Base-by-base conservation (phyloP, 352 stramenopile genomes). In the Phytophthora uliginosa region DNA sequence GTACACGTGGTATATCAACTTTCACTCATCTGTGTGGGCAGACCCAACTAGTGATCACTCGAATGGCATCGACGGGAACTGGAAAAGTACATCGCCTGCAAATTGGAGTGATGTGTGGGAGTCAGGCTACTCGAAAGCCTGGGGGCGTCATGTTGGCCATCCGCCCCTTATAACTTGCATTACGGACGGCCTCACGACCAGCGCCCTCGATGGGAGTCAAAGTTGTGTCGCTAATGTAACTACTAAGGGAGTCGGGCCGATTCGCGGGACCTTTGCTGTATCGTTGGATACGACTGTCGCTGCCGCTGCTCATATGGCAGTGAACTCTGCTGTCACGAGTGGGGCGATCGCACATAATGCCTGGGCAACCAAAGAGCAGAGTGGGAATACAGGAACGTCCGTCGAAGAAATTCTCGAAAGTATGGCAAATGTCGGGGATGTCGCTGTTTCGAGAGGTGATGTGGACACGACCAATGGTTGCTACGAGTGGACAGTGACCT, bases 401-500 rank as follows among this genome's bases (percentile, higher is more conserved):
- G 60, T 99, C 7, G 94, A 99, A 79, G 97, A 99, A 73, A 98
- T 99, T 48, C 83, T 99, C 2, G 95, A 99, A 71, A 73, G 55
- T 4, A 98, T 99, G 84, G 34, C 75, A 3, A 99, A 99, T 71
- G 69, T 99, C 42, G 97, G 97, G 3, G 95, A 99, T 69, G 93
- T 99, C 1, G 73, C 75, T 12, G 97, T 99, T 3, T 94, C 88
- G 8, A 80, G 97, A 64, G 94, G 87, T 58, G 66, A 61, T 2
- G 94, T 99, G 12, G 89, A 99, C 68, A 45, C 28, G 7, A 59
- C 79, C 2, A 99, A 95, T 28, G 97, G 97, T 36, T 95, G 94
- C 0, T 99, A 99, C 72, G 89, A 89, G 9, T 99, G 97, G 97
- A 98, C 87, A 5, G 81, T 99, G 24, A 98, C 96, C 7, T 99